phyloP scores from a whole-genome alignment of 495 filamentous ascomycete species.

The Penicillium arizonense region DNA sequence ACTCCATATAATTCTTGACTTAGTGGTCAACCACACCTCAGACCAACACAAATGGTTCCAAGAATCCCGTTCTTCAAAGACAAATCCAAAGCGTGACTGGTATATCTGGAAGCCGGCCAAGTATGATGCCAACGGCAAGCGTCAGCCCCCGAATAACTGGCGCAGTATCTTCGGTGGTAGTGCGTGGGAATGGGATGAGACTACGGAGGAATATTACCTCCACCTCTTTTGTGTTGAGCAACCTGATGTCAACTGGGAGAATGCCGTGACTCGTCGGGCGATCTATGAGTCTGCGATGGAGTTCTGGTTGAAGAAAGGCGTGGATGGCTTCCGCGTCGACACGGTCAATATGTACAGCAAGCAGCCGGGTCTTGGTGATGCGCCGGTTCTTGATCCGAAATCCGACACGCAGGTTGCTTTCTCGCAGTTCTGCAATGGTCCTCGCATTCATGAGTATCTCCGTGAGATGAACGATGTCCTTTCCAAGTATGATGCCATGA shows the following conservation, averaged over 20 bases:
- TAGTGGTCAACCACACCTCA: constrained; percentile 61
- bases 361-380: constrained; percentile 41
- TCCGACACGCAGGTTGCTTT: constrained; percentile 43
- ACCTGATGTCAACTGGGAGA: constrained; percentile 58
- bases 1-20: constrained; percentile 55
- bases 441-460: constrained; percentile 55
- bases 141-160: constrained; percentile 61
- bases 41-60: constrained; percentile 58
- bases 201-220: constrained; percentile 52
- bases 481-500: constrained; percentile 45
- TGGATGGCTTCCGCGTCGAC: constrained; percentile 57
- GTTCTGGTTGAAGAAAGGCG: constrained; percentile 54
- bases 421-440: constrained; percentile 54
- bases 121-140: constrained; percentile 47
- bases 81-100: constrained; percentile 54
- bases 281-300: constrained; percentile 48
- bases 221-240: constrained; percentile 51
- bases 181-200: constrained; percentile 54
- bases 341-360: constrained; percentile 57
- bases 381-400: constrained; percentile 33
- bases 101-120: constrained; percentile 57
- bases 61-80: constrained; percentile 46
- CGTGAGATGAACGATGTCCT: constrained; percentile 45
- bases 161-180: constrained; percentile 51
- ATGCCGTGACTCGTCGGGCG: constrained; percentile 43